Conservation (phyloP, 768 basidiomycete species). For the Auricularia cornea region DNA sequence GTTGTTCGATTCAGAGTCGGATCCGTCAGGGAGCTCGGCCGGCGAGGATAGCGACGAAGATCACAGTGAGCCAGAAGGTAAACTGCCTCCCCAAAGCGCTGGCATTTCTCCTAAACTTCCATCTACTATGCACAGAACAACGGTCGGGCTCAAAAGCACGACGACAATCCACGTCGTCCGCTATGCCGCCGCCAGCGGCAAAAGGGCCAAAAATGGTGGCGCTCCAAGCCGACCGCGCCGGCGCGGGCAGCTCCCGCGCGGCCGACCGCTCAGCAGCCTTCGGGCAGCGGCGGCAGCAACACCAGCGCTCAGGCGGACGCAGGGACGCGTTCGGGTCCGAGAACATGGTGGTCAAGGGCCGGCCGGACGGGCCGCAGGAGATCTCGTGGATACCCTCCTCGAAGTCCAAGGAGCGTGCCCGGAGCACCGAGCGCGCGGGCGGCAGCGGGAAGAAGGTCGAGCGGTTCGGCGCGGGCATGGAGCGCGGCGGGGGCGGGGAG, state of each 20-base stretch:
- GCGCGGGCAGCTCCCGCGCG: neutral
- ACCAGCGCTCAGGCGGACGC: slow-evolving; percentile 37
- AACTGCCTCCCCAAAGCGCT: neutral
- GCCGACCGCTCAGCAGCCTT: slow-evolving; percentile 3
- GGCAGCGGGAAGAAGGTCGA: slow-evolving; percentile 48
- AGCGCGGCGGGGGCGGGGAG: slow-evolving; percentile 57
- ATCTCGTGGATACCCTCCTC: slow-evolving; percentile 71
- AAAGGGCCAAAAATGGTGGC: slow-evolving; percentile 2
- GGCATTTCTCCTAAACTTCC: neutral
- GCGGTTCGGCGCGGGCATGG: slow-evolving; percentile 81
- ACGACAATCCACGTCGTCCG: neutral
- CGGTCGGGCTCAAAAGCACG: neutral
- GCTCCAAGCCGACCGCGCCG: neutral
- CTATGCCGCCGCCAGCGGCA: neutral
- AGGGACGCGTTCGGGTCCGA: slow-evolving; percentile 21
- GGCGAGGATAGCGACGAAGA: slow-evolving; percentile 13
- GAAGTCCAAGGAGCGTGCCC: slow-evolving; percentile 30
- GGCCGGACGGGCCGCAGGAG: slow-evolving; percentile 62
- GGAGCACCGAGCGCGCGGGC: slow-evolving; percentile 27
- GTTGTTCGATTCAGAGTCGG: slow-evolving; percentile 18
- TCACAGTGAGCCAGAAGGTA: slow-evolving; percentile 11
- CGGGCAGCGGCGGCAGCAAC: slow-evolving; percentile 5
- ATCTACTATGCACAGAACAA: neutral
- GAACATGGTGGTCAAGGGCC: slow-evolving; percentile 8
- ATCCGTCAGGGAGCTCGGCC: slow-evolving; percentile 16